Base-by-base conservation (phyloP, 768 basidiomycete genomes). In the Suillus fuscotomentosus region DNA sequence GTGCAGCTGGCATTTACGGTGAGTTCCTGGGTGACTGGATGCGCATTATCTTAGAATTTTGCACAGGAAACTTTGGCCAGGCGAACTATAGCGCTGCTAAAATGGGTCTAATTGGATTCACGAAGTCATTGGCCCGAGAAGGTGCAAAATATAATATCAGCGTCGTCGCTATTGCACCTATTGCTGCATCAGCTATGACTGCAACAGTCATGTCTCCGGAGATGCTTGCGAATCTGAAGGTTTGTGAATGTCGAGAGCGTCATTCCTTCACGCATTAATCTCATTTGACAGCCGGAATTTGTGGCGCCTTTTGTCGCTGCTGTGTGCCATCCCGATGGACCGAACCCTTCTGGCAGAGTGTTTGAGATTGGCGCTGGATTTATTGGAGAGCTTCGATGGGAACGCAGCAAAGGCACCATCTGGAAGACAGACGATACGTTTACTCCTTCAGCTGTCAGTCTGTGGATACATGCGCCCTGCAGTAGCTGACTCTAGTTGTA, bases 51-150 rank as follows among this genome's bases (percentile, higher is more conserved):
- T 41, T 15, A 34, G 9, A 38, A 39, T 45, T 48, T 55, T 42
- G 17, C 11, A 42, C 66, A 93, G 91, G 95, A 9, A 98, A 97
- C 80, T 92, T 97, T 73, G 97, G 97, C 11, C 96, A 98, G 77
- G 89, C 95, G 14, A 99, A 99, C 76, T 99, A 99, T 77, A 95
- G 95, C 55, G 94, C 97, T 2, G 97, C 96, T 2, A 99, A 99
- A 84, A 96, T 97, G 94, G 95, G 90, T 68, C 85, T 99, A 42
- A 83, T 98, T 60, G 90, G 82, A 0, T 97, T 98, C 78, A 94
- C 95, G 20, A 95, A 94, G 75, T 95, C 97, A 5, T 84, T 99
- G 42, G 95, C 96, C 3, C 81, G 86, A 27, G 97, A 99, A 77
- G 97, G 97, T 42, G 90, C 82, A 43, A 97, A 97, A 76, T 95